Base-by-base conservation (phyloP, 495 filamentous ascomycete species). In the Parathielavia appendiculata region DNA sequence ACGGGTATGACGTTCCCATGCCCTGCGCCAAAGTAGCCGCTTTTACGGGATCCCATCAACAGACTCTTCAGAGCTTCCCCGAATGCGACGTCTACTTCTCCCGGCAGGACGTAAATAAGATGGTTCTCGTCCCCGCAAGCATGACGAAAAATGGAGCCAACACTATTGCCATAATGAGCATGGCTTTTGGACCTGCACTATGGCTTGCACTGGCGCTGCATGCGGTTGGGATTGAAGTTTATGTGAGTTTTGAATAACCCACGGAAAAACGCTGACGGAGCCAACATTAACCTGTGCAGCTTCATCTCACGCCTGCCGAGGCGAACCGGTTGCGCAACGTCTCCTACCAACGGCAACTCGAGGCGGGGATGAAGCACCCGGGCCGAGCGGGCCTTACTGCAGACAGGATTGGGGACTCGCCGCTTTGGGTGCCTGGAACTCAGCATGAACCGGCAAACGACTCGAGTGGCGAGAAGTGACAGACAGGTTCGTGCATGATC, bases 311-410 rank as follows among this genome's bases (percentile, higher is more conserved):
- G 2, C 77, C 81, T 9, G 61, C 61, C 0, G 79, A 84, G 62
- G 62, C 61, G 16, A 71, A 79, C 51, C 66, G 80, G 8, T 60
- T 84, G 35, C 66, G 79, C 17, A 64, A 70, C 22, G 69, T 81
- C 1, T 76, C 71, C 10, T 83, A 82, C 55, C 70, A 80, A 52
- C 64, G 73, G 44, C 81, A 83, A 62, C 41, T 81, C 22, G 77
- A 78, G 61, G 70, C 70, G 0, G 81, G 81, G 0, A 72, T 76
- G 61, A 66, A 66, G 17, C 66, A 76, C 46, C 74, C 81, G 0
- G 80, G 79, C 3, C 71, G 66, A 44, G 68, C 70, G 5, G 81
- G 81, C 1, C 64, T 79, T 43, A 79, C 74, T 14, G 62, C 59
- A 5, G 74, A 81, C 56, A 68, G 68, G 10, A 64, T 73, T 26